Evolutionary conservation across 2,329 filamentous ascomycete species (phyloP).

Genomic region (Penicillium olsonii): DNA sequence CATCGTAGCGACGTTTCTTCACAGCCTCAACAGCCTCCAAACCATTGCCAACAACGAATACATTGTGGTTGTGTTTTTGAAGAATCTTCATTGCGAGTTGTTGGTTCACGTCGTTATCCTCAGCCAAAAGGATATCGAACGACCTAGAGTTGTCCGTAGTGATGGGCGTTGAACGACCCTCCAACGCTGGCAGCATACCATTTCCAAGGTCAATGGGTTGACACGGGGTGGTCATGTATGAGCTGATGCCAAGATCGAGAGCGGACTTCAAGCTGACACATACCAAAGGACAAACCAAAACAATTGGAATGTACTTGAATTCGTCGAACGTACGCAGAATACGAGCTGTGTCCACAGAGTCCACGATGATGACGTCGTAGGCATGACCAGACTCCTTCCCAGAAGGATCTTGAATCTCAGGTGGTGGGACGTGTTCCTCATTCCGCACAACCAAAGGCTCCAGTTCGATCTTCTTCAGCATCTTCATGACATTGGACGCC

Average conservation of each 20-base stretch:
- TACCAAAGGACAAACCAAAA: slow-evolving; percentile 84
- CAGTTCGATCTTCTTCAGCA: slow-evolving; percentile 77
- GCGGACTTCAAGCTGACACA: slow-evolving; percentile 92
- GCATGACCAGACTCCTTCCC: slow-evolving; percentile 56
- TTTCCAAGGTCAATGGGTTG: slow-evolving; percentile 92
- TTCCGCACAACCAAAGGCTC: slow-evolving; percentile 81
- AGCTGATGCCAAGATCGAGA: slow-evolving; percentile 93
- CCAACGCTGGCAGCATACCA: slow-evolving; percentile 91
- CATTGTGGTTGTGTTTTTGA: slow-evolving; percentile 81
- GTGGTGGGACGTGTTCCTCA: slow-evolving; percentile 64
- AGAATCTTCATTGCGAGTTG: slow-evolving; percentile 93
- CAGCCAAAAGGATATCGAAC: slow-evolving; percentile 90
- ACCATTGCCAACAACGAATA: slow-evolving; percentile 84
- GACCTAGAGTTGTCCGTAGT: slow-evolving; percentile 92
- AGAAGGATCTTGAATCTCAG: slow-evolving; percentile 54
- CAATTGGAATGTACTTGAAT: slow-evolving; percentile 97
- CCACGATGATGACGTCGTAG: slow-evolving; percentile 95
- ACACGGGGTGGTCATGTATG: slow-evolving; percentile 97
- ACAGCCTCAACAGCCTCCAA: slow-evolving; percentile 91
- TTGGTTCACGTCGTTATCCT: slow-evolving; percentile 98
- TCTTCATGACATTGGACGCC: slow-evolving; percentile 72
- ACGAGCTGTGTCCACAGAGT: slow-evolving; percentile 88
- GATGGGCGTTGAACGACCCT: slow-evolving; percentile 87
- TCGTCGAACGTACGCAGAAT: slow-evolving; percentile 83
- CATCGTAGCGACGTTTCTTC: slow-evolving; percentile 88